A percentile compares a stretch with the other conserved stretches of the same genome.
Conservation (phyloP, 2,329 filamentous ascomycete genomes). For the Colletotrichum musae region DNA sequence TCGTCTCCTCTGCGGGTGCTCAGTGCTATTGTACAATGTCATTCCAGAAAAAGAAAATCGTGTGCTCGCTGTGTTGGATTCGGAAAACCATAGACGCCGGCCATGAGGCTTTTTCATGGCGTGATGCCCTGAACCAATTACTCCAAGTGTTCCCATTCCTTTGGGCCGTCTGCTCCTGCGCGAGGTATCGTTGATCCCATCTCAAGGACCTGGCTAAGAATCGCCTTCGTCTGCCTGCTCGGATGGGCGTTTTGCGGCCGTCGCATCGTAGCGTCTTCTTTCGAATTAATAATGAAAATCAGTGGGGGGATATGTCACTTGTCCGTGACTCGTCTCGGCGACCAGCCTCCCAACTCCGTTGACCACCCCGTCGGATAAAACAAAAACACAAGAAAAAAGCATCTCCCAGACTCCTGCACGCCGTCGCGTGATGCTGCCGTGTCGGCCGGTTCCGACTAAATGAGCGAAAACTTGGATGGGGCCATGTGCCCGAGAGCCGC, state of each 20-base stretch:
- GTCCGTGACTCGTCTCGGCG: constrained; percentile 20
- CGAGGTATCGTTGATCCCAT: constrained; percentile 36
- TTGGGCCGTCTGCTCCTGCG: not conserved
- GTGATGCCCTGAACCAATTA: constrained; percentile 35
- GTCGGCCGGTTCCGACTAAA: constrained; percentile 14
- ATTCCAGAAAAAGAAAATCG: constrained; percentile 28
- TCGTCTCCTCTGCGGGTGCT: constrained; percentile 13
- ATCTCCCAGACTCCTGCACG: too few species aligned
- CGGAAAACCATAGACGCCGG: constrained; percentile 33
- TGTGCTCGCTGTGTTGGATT: constrained; percentile 40
- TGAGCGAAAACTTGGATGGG: constrained; percentile 38
- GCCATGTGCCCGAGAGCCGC: constrained; percentile 38
- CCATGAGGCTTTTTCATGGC: constrained; percentile 35
- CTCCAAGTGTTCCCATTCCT: constrained; percentile 31
- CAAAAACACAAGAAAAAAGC: too few species aligned
- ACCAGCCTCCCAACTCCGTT: not conserved
- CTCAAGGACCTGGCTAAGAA: constrained; percentile 11
- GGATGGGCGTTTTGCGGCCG: constrained; percentile 33
- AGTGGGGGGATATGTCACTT: constrained; percentile 6
- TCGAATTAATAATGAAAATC: constrained; percentile 21
- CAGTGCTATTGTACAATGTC: constrained; percentile 38
- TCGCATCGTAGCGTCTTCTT: constrained; percentile 31
- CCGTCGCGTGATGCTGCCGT: not conserved
- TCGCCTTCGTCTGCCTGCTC: constrained; percentile 28
- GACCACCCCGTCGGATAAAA: too few species aligned